Percentiles rank a stretch among this genome's conserved stretches.
phyloP scores from a whole-genome alignment of 2,329 filamentous ascomycete species.

The Blastomyces percursus region DNA sequence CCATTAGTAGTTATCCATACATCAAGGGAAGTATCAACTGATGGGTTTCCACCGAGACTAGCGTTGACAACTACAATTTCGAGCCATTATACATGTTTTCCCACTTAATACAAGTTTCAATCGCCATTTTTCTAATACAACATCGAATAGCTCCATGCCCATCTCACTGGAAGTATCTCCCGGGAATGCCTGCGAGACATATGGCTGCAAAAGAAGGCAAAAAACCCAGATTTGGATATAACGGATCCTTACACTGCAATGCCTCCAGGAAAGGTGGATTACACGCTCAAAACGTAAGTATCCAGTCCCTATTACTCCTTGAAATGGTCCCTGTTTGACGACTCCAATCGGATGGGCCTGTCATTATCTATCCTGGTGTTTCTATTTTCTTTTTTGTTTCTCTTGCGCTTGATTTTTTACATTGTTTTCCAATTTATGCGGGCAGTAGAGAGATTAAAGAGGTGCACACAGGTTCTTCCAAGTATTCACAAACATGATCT shows the following conservation, averaged over 20 bases:
- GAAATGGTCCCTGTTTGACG: neutral
- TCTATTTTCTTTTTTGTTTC: neutral
- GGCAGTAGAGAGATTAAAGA: neutral
- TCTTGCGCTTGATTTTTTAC: neutral
- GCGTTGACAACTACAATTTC: neutral
- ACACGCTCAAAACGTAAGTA: slow-evolving; percentile 55
- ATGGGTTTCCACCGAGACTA: neutral
- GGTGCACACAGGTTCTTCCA: slow-evolving; percentile 55
- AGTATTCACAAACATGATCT: slow-evolving; percentile 69
- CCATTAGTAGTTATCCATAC: neutral
- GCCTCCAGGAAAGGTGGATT: slow-evolving; percentile 59
- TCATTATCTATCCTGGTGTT: no score
- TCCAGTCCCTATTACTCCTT: neutral
- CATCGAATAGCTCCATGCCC: slow-evolving; percentile 57
- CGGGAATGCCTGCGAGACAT: slow-evolving; percentile 61
- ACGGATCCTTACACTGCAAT: slow-evolving; percentile 60
- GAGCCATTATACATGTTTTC: neutral
- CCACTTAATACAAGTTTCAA: neutral
- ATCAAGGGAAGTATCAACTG: neutral
- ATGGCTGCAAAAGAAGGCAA: slow-evolving; percentile 51
- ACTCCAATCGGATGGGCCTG: neutral
- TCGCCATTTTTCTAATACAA: neutral
- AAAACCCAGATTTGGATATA: slow-evolving; percentile 43
- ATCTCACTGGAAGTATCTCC: slow-evolving; percentile 68
- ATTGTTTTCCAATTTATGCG: no score